A percentile compares a stretch with the other conserved stretches of the same genome.
phyloP scores from a whole-genome alignment of 139 green algal species.

The Coelastrella sp. region DNA sequence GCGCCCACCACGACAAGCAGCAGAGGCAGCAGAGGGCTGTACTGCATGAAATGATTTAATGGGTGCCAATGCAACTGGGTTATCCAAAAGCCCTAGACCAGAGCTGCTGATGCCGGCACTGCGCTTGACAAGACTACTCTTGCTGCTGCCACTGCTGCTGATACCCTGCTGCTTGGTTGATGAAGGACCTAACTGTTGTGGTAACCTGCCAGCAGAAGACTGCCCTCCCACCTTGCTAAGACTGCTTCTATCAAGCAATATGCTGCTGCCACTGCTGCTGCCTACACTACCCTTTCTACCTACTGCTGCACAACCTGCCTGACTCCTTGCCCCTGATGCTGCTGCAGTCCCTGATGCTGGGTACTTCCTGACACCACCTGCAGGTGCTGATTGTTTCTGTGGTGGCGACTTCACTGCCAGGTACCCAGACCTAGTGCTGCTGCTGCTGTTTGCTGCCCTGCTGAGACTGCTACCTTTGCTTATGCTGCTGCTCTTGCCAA shows the following conservation, averaged over 20 bases:
- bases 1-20: too few species aligned
- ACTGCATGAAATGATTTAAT: too few species aligned
- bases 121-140: neutral
- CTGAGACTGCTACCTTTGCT: neutral
- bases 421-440: conserved; percentile 6
- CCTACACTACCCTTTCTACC: neutral
- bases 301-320: neutral
- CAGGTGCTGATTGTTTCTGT: neutral
- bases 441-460: neutral
- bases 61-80: too few species aligned
- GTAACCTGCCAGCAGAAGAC: neutral
- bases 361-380: neutral
- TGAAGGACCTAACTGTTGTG: neutral
- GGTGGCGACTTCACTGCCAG: neutral
- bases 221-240: neutral
- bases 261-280: neutral
- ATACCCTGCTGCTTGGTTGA: neutral
- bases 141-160: conserved; percentile 35
- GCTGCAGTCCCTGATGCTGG: neutral
- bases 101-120: too few species aligned
- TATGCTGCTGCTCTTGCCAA: neutral
- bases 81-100: too few species aligned
- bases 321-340: neutral
- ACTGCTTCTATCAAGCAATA: too few species aligned
- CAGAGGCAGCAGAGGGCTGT: too few species aligned